Percentiles rank a stretch among this genome's conserved stretches.
phyloP scores from a whole-genome alignment of 2,329 filamentous ascomycete species.

The Fusarium marasasianum region DNA sequence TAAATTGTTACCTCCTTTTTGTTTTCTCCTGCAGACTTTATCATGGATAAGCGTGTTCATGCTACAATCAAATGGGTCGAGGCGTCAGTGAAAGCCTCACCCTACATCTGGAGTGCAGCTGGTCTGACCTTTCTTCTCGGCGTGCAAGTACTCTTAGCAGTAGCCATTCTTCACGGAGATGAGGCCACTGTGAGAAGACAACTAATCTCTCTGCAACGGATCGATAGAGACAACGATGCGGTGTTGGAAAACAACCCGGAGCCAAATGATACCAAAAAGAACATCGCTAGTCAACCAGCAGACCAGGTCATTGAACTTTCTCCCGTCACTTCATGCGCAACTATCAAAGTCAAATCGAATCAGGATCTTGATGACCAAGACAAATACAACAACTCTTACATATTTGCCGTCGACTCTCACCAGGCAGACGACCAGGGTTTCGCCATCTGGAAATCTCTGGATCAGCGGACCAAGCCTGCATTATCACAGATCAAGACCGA shows the following conservation, averaged over 20 bases:
- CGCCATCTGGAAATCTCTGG: background rate
- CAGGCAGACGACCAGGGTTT: background rate
- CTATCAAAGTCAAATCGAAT: background rate
- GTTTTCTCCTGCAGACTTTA: too few relatives aligned
- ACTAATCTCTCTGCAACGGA: background rate
- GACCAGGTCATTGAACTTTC: background rate
- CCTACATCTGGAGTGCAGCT: conserved; percentile 6
- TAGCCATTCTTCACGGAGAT: background rate
- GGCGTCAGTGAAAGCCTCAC: background rate
- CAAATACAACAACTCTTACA: background rate
- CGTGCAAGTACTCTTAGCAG: background rate
- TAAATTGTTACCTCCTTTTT: background rate
- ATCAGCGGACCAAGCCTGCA: background rate
- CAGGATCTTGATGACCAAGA: fast-evolving
- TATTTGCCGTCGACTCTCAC: background rate
- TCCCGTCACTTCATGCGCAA: background rate
- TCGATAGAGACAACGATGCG: background rate
- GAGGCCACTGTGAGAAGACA: conserved; percentile 8
- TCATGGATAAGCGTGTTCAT: background rate
- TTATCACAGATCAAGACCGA: background rate
- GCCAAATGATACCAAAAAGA: fast-evolving
- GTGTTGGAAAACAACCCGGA: fast-evolving
- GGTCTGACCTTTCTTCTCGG: conserved; percentile 12
- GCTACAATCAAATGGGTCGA: background rate
- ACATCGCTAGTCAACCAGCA: fast-evolving